Evolutionary conservation across 345 rosid genomes (phyloP).

Genomic region (Diplotaxis tenuifolia): DNA sequence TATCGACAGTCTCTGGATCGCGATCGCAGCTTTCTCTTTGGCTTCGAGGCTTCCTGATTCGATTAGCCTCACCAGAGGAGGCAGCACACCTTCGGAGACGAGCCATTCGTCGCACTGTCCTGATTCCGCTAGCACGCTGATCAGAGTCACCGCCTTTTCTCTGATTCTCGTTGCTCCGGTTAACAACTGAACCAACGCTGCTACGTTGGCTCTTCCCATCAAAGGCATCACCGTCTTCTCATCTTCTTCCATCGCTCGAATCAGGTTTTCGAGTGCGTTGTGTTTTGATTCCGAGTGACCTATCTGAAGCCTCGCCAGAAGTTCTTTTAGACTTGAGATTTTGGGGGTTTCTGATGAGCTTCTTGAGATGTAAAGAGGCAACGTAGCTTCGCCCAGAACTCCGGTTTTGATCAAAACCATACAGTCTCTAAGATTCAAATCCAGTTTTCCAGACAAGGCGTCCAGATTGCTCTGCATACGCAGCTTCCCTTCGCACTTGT

Average conservation of each 20-base stretch:
- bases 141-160: conserved; percentile 65
- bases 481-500: conserved; percentile 80
- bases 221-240: conserved; percentile 53
- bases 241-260: conserved; percentile 76
- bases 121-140: conserved; percentile 77
- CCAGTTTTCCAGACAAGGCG: conserved; percentile 71
- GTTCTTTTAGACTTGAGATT: conserved; percentile 54
- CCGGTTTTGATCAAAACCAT: conserved; percentile 88
- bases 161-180: conserved; percentile 78
- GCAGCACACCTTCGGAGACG: conserved; percentile 76
- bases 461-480: conserved; percentile 94
- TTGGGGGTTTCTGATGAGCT: conserved; percentile 47
- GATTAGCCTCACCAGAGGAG: conserved; percentile 78
- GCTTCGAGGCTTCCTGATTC: conserved; percentile 75
- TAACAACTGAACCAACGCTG: conserved; percentile 69
- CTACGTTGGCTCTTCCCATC: conserved; percentile 68
- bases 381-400: conserved; percentile 78
- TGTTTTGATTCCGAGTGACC: conserved; percentile 92
- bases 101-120: conserved; percentile 83
- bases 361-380: conserved; percentile 49
- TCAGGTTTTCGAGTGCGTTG: conserved; percentile 69
- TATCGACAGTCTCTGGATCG: conserved; percentile 78
- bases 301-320: conserved; percentile 90
- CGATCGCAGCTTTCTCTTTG: conserved; percentile 78
- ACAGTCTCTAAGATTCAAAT: conserved; percentile 77